Percentiles rank a stretch among this genome's conserved stretches.
Conservation (phyloP, 192 early-diverging fungal species). For the Spinellus fusiger region DNA sequence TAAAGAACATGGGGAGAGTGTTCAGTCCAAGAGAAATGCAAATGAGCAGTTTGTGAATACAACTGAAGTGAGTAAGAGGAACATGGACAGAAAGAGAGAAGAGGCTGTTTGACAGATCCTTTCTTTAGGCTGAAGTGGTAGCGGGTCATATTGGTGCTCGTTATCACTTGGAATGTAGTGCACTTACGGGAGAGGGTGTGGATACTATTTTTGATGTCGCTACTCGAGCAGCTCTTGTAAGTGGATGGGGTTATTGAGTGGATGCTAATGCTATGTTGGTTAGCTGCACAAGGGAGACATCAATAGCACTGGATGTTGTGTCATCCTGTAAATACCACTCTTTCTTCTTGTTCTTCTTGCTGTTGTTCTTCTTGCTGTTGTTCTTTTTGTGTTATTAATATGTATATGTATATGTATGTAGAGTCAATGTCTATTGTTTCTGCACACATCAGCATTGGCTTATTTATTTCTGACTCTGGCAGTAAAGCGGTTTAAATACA, state of each 20-base stretch:
- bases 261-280: too few species aligned
- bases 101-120: neutral
- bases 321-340: conserved; percentile 5
- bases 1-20: conserved; percentile 3
- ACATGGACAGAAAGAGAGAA: neutral
- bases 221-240: conserved; percentile 65
- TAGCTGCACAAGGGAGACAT: conserved; percentile 8
- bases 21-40: neutral
- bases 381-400: neutral
- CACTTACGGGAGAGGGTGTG: conserved; percentile 70
- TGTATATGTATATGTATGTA: too few species aligned
- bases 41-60: conserved; percentile 59
- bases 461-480: too few species aligned
- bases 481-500: too few species aligned
- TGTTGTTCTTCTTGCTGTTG: neutral
- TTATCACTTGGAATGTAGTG: conserved; percentile 85
- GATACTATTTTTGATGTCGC: conserved; percentile 76
- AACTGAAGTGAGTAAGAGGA: conserved; percentile 52
- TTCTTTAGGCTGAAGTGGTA: conserved; percentile 54
- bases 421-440: too few species aligned
- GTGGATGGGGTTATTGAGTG: too few species aligned
- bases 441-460: too few species aligned
- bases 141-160: conserved; percentile 76
- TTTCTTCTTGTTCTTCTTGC: neutral
- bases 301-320: conserved; percentile 2